Percentiles rank a stretch among this genome's conserved stretches.
phyloP scores from a whole-genome alignment of 768 basidiomycete genomes.

The Panaeolus papilionaceus region DNA sequence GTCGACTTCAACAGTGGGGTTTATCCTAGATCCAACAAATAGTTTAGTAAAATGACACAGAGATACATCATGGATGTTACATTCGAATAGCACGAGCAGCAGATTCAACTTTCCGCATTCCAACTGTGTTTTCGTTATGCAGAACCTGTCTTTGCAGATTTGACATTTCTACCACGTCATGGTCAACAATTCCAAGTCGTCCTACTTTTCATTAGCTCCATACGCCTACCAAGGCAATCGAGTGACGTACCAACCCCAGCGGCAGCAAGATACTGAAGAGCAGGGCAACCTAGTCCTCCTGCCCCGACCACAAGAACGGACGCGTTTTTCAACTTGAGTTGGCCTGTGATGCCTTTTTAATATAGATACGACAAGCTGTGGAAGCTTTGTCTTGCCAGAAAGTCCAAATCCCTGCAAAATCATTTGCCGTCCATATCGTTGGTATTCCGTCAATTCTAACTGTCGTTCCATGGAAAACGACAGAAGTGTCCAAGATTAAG shows the following conservation, averaged over 20 bases:
- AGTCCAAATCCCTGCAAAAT: slow-evolving; percentile 90
- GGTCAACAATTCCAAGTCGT: slow-evolving; percentile 84
- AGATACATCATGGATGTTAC: slow-evolving; percentile 43
- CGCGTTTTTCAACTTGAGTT: slow-evolving; percentile 77
- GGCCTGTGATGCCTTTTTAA: slow-evolving; percentile 56
- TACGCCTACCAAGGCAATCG: neutral
- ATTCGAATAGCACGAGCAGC: slow-evolving; percentile 72
- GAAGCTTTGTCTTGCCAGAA: slow-evolving; percentile 54
- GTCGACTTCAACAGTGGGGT: slow-evolving; percentile 70
- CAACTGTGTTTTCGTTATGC: slow-evolving; percentile 77
- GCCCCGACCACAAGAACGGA: slow-evolving; percentile 91
- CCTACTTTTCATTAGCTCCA: slow-evolving; percentile 53
- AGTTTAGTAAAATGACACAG: slow-evolving; percentile 10
- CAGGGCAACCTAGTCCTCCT: slow-evolving; percentile 95
- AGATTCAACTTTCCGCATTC: slow-evolving; percentile 81
- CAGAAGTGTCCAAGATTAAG: too few species aligned
- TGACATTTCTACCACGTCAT: slow-evolving; percentile 85
- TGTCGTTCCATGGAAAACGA: neutral
- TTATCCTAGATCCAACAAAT: slow-evolving; percentile 57
- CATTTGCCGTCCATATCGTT: slow-evolving; percentile 96
- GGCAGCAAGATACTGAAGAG: slow-evolving; percentile 91
- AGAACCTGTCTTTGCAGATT: slow-evolving; percentile 96
- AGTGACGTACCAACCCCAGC: slow-evolving; percentile 81
- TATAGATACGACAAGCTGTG: neutral
- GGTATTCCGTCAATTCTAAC: slow-evolving; percentile 66